Percentiles rank a stretch among this genome's conserved stretches.
Evolutionary conservation across 1,284 basidiomycete species (phyloP).

Genomic region (Puccinia coronata): DNA sequence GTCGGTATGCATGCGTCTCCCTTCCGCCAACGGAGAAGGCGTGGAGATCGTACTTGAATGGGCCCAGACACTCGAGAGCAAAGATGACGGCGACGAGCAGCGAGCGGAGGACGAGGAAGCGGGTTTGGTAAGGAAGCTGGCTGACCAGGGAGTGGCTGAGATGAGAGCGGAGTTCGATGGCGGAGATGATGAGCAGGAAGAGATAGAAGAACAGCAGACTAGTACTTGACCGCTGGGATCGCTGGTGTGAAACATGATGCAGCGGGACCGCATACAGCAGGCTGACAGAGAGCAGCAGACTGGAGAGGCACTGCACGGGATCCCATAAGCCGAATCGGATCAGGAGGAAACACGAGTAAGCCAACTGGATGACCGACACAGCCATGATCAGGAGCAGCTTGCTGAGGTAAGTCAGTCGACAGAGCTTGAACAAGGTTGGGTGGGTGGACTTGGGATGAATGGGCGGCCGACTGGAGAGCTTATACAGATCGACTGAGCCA

Average conservation of each 20-base stretch:
- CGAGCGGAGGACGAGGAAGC: constrained; percentile 63
- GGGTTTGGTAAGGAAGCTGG: constrained; percentile 60
- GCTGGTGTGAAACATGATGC: constrained; percentile 64
- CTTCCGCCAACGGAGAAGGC: not conserved
- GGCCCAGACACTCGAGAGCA: constrained; percentile 70
- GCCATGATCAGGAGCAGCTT: constrained; percentile 5
- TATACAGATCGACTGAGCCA: constrained; percentile 27
- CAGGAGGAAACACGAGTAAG: constrained; percentile 3
- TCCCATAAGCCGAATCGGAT: constrained; percentile 14
- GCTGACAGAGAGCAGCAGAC: not conserved
- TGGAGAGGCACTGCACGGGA: constrained; percentile 12
- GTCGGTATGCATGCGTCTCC: not conserved
- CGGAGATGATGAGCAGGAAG: constrained; percentile 65
- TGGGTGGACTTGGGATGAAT: not conserved
- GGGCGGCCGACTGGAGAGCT: constrained; percentile 2
- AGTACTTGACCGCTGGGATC: constrained; percentile 74
- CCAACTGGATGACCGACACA: constrained; percentile 4
- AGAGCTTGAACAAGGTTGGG: constrained; percentile 14
- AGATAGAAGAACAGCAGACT: constrained; percentile 83
- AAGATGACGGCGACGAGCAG: constrained; percentile 67
- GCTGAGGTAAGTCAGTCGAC: not conserved
- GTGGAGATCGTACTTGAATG: constrained; percentile 63
- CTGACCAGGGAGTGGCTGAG: constrained; percentile 57
- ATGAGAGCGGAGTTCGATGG: constrained; percentile 69
- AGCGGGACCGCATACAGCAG: constrained; percentile 29